Conservation (phyloP, 352 stramenopile genomes). For the Globisporangium irregulare region DNA sequence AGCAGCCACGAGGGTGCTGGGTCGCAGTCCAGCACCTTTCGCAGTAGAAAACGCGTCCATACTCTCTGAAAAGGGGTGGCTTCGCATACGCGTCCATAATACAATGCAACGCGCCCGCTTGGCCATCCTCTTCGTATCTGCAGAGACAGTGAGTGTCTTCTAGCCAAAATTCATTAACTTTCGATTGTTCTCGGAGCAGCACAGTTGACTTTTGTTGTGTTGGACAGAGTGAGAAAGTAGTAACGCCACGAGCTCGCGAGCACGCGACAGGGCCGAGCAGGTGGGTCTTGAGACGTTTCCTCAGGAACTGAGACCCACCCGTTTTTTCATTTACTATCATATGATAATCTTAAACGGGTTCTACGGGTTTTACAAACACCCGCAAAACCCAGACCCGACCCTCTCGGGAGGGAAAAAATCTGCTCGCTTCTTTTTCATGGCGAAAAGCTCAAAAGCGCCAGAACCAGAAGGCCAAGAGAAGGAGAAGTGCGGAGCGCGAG, state of each 20-base stretch:
- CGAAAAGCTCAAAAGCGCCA: constrained; percentile 4
- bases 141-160: not conserved
- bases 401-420: constrained; percentile 8
- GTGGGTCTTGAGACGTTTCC: not conserved
- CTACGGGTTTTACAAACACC: not conserved
- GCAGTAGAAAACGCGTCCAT: not conserved
- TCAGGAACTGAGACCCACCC: not conserved
- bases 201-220: not conserved
- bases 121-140: not conserved
- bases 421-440: constrained; percentile 12
- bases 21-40: too few relatives aligned
- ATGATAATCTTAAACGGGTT: not conserved
- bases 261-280: constrained; percentile 2
- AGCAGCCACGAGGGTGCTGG: not conserved
- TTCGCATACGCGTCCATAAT: not conserved
- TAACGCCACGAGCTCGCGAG: not conserved
- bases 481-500: not conserved
- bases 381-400: not conserved
- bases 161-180: not conserved
- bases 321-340: not conserved
- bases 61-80: too few relatives aligned
- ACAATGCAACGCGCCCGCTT: not conserved
- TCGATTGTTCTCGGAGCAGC: not conserved
- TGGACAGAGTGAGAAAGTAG: not conserved
- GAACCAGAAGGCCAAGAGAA: not conserved